Evolutionary conservation across 805 yeast species (phyloP).

Genomic region (Saccharomycopsis guyanensis): DNA sequence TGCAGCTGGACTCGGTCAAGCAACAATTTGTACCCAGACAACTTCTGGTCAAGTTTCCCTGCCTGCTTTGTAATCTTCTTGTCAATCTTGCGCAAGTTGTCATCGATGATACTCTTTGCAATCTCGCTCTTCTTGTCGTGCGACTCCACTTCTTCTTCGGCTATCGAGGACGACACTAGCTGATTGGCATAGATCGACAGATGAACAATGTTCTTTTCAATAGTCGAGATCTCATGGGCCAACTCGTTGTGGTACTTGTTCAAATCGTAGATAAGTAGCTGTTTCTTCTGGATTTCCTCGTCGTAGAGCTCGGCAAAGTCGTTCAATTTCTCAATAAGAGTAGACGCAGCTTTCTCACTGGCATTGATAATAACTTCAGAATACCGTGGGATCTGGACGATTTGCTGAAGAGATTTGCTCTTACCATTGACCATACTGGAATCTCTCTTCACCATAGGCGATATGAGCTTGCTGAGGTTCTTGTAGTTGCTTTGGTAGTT

Average conservation of each 20-base stretch:
- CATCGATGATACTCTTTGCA: constrained; percentile 9
- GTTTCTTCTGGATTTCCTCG: constrained; percentile 45
- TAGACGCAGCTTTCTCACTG: constrained; percentile 41
- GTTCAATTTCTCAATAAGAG: constrained; percentile 42
- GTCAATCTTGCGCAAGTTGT: constrained; percentile 18
- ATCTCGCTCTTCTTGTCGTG: constrained; percentile 1
- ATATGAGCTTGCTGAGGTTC: constrained; percentile 17
- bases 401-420: constrained; percentile 2
- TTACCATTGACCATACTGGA: constrained; percentile 1
- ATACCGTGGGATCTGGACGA: constrained; percentile 27
- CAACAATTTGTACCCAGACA: constrained; percentile 23
- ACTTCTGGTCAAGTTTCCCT: constrained; percentile 23
- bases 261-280: constrained; percentile 26
- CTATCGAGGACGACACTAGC: not conserved
- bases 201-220: constrained; percentile 17
- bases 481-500: constrained; percentile 10
- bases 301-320: constrained; percentile 47
- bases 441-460: not conserved
- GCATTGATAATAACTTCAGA: constrained; percentile 50
- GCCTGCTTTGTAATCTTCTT: constrained; percentile 24
- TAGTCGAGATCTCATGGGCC: constrained; percentile 5
- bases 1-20: constrained; percentile 5
- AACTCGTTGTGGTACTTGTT: constrained; percentile 18
- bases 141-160: not conserved
- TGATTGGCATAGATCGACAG: constrained; percentile 10